These are phyloP conservation scores for Chrysanthemum seticuspe DNA, from an alignment of 129 eudicot genomes.

Conservation along the genomic window DNA sequence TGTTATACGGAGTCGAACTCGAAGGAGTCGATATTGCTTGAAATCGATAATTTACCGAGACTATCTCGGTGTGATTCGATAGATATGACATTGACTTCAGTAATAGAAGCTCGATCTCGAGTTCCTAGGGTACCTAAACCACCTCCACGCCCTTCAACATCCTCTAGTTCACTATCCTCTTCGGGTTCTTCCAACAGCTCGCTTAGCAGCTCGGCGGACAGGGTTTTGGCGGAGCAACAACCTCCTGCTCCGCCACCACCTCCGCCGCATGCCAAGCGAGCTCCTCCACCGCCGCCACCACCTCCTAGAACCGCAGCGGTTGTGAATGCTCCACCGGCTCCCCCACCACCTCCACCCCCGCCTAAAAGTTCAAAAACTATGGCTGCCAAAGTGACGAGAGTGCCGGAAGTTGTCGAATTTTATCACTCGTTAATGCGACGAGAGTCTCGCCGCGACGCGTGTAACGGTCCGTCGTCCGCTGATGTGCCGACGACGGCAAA, in stretches of 20 bases:
- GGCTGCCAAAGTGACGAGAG: slow-evolving; percentile 69
- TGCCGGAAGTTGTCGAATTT: slow-evolving; percentile 96
- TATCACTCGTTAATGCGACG: slow-evolving; percentile 92
- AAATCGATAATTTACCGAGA: slow-evolving; percentile 35
- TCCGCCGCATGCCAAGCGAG: slow-evolving; percentile 32
- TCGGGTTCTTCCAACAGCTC: slow-evolving; percentile 42
- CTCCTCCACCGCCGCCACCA: slow-evolving; percentile 49
- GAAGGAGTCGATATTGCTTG: slow-evolving; percentile 27
- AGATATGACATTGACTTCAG: slow-evolving; percentile 38
- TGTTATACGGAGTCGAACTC: slow-evolving; percentile 23
- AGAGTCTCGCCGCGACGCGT: slow-evolving; percentile 74
- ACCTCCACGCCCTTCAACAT: slow-evolving; percentile 56
- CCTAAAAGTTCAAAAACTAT: slow-evolving; percentile 45
- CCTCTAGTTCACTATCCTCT: slow-evolving; percentile 34
- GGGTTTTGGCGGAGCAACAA: slow-evolving; percentile 36
- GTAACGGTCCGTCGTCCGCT: slow-evolving; percentile 40
- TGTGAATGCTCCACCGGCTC: slow-evolving; percentile 37
- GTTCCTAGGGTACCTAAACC: slow-evolving; percentile 84
- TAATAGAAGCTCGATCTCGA: slow-evolving; percentile 46
- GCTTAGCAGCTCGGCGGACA: slow-evolving; percentile 37
- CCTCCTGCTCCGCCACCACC: slow-evolving; percentile 48
- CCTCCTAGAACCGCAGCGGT: slow-evolving; percentile 43
- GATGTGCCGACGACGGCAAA: slow-evolving; percentile 66
- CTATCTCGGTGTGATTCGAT: slow-evolving; percentile 44
- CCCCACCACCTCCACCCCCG: slow-evolving; percentile 49